A percentile compares a stretch with the other conserved stretches of the same genome.
Evolutionary conservation across 2,329 filamentous ascomycete species (phyloP).

Genomic region (Aureobasidium namibiae): DNA sequence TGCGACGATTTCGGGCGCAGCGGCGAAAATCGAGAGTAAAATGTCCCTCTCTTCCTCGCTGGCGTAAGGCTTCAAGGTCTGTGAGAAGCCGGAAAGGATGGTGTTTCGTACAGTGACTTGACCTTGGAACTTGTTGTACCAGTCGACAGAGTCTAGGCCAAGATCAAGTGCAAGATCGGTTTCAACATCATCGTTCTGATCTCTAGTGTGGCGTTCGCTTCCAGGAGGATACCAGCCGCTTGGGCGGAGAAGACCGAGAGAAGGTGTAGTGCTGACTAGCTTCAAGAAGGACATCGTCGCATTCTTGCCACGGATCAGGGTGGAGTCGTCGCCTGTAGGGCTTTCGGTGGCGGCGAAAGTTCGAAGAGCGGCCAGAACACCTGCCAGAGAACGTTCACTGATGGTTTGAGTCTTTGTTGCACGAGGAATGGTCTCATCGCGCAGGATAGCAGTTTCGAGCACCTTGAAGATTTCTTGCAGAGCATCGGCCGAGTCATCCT

Average conservation of each 20-base stretch:
- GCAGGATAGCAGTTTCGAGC: constrained; percentile 62
- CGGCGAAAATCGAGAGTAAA: constrained; percentile 67
- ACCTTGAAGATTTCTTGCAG: constrained; percentile 66
- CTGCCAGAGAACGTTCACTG: constrained; percentile 63
- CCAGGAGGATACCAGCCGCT: constrained; percentile 78
- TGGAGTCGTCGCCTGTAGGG: constrained; percentile 11
- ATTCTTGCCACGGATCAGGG: constrained; percentile 14
- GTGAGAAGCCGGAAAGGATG: constrained; percentile 68
- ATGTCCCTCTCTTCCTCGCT: constrained; percentile 75
- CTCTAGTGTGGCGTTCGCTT: constrained; percentile 38
- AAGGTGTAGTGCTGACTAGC: constrained; percentile 63
- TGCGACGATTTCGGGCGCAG: constrained; percentile 76
- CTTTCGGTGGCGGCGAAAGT: constrained; percentile 20
- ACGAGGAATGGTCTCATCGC: constrained; percentile 64
- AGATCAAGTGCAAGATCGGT: constrained; percentile 54
- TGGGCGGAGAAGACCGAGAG: constrained; percentile 66
- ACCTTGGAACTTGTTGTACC: constrained; percentile 45
- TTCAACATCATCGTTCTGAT: constrained; percentile 28
- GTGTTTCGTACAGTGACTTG: constrained; percentile 70
- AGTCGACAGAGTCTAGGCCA: constrained; percentile 61
- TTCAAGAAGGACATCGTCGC: constrained; percentile 67
- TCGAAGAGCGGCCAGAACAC: constrained; percentile 64
- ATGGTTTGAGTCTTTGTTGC: constrained; percentile 68
- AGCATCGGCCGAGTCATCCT: constrained; percentile 67
- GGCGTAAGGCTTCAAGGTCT: constrained; percentile 74